phyloP scores from a whole-genome alignment of 306 rosid genomes.

The Betula pendula region DNA sequence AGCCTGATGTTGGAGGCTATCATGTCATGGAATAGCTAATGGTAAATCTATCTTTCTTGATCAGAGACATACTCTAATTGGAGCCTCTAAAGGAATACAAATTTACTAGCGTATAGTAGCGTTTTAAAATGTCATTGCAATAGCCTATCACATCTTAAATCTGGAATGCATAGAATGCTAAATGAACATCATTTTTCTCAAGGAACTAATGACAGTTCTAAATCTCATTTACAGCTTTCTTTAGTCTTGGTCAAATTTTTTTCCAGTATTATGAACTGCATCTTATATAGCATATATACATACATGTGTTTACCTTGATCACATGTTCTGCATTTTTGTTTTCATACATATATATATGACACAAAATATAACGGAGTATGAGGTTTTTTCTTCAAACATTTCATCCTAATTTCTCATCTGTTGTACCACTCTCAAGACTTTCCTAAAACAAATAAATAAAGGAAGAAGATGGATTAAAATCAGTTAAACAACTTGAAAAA shows the following conservation, averaged over 20 bases:
- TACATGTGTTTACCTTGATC: neutral
- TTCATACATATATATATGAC: neutral
- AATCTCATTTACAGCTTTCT: neutral
- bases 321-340: neutral
- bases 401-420: slow-evolving; percentile 1
- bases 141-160: neutral
- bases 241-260: neutral
- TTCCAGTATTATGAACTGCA: neutral
- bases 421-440: neutral
- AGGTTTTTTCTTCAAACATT: neutral
- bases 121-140: neutral
- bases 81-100: neutral
- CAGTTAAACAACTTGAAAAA: neutral
- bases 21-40: neutral
- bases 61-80: neutral
- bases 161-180: neutral
- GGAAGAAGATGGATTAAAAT: neutral
- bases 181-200: neutral
- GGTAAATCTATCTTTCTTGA: neutral
- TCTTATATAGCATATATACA: neutral
- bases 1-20: neutral
- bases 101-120: neutral
- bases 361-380: neutral
- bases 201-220: neutral
- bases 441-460: too few species aligned